Evolutionary conservation across 495 filamentous ascomycete genomes (phyloP), one percentile per base, ranked within the genome.

Genomic region (Cenococcum geophilum): DNA sequence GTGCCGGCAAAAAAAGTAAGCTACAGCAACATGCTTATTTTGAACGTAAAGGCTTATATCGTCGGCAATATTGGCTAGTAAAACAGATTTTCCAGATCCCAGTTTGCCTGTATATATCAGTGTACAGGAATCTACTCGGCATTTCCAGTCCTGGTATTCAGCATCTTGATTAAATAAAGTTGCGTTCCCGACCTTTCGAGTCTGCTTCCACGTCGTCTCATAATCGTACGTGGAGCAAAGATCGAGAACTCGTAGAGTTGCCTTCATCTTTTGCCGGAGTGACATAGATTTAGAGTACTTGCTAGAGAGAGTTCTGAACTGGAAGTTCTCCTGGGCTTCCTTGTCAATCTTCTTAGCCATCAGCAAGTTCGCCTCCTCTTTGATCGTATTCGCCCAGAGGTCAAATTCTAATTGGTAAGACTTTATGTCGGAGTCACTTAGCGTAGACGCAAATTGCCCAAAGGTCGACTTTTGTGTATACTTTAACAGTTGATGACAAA

Each of bases 1-100:
- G 52, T 76, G 63, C n/a, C 70, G 63, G 60, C 71, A 77, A 69
- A 79, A 79, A 70, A 78, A 79, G 62, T 75, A 78, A 0, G 71
- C 70, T n/a, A 76, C 66, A 22, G 60, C 32, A 23, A 49, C 53
- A 11, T 62, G 57, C 4, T 55, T 54, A 27, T 32, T 64, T 55
- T 40, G 18, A 8, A 67, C 55, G 53, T 65, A 14, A 55, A 76
- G 62, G 62, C 70, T 67, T 27, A 79, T 55, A 59, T 79, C 74
- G 59, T 77, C 71, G 32, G 77, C 69, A 21, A 79, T 71, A 65
- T 76, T 79, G 16, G 75, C 74, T 48, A 77, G 60, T 18, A 76
- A 56, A 48, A 76, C 73, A 18, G 75, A 74, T 62, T 79, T 77
- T 14, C 75, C 76, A 22, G 72, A 75, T 16, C 76, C 76, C 21